Conservation (phyloP, 2,329 filamentous ascomycete species). For the Beauveria australis region DNA sequence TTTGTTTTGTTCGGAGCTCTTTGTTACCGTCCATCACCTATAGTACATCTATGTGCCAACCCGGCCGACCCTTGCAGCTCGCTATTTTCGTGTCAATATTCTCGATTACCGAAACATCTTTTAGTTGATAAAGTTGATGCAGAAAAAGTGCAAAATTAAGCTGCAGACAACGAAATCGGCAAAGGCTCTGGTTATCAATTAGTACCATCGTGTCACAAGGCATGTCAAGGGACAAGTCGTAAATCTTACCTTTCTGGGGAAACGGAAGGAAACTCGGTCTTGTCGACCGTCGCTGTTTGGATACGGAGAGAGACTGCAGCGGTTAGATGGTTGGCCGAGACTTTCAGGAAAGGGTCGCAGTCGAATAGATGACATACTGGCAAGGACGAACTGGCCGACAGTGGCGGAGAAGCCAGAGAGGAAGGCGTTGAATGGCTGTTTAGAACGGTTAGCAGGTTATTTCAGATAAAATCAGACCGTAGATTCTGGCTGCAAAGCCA, state of each 20-base stretch:
- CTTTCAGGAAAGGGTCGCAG: background rate
- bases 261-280: conserved; percentile 64
- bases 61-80: background rate
- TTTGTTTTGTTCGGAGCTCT: background rate
- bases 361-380: conserved; percentile 49
- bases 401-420: conserved; percentile 89
- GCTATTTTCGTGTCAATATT: background rate
- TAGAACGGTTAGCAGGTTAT: conserved; percentile 14
- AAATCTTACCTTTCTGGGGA: conserved; percentile 66
- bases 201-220: background rate
- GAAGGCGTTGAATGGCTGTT: conserved; percentile 96
- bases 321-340: conserved; percentile 2
- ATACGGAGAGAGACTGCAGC: conserved; percentile 65
- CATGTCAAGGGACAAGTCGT: background rate
- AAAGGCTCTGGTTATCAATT: conserved; percentile 59
- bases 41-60: conserved; percentile 5
- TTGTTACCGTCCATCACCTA: background rate
- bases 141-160: conserved; percentile 95
- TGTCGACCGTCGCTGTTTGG: conserved; percentile 81
- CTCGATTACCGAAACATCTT: background rate
- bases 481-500: conserved; percentile 17
- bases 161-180: conserved; percentile 94
- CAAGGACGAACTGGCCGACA: conserved; percentile 95
- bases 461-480: background rate
- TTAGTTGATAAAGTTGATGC: conserved; percentile 99